These are phyloP conservation scores for Lasiosphaeria miniovina DNA, from an alignment of 495 filamentous ascomycete species.

Conservation along the genomic window DNA sequence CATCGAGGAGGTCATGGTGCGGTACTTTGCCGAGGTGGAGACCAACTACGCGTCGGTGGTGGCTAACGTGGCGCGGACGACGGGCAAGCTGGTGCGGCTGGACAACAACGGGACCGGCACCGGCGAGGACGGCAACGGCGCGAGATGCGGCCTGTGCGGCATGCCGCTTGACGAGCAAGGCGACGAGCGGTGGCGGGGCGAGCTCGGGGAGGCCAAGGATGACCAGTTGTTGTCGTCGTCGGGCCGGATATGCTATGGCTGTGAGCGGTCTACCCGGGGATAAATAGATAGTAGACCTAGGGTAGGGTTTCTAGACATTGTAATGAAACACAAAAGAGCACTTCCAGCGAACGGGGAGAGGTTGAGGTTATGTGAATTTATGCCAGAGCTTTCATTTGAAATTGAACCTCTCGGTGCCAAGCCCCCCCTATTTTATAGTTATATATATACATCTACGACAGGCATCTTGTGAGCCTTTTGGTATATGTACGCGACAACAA, in stretches of 20 bases:
- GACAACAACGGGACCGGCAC: not conserved
- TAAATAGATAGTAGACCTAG: constrained; percentile 12
- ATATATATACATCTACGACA: too few relatives aligned
- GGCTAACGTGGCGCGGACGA: constrained; percentile 87
- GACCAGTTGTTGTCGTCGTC: constrained; percentile 3
- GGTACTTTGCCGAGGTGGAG: constrained; percentile 87
- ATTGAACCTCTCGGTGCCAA: too few relatives aligned
- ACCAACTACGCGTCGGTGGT: constrained; percentile 87
- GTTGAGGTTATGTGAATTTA: too few relatives aligned
- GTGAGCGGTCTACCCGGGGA: constrained; percentile 45
- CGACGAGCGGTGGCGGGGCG: constrained; percentile 49
- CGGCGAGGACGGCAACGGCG: not conserved
- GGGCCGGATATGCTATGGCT: constrained; percentile 49
- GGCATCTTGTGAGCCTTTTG: too few relatives aligned
- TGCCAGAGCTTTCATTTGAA: too few relatives aligned
- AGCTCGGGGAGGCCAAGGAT: constrained; percentile 34
- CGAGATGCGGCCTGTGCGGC: constrained; percentile 48
- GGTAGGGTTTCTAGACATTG: not conserved
- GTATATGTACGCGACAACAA: too few relatives aligned
- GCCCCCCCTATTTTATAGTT: too few relatives aligned
- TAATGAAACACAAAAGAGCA: not conserved
- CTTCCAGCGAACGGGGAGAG: not conserved
- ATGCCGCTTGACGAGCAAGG: constrained; percentile 48
- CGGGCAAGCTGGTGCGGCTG: constrained; percentile 63
- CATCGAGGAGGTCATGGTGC: constrained; percentile 84